Percentiles rank a stretch among this genome's conserved stretches.
phyloP scores from a whole-genome alignment of 768 basidiomycete genomes.

The Leccinum incarnatum region DNA sequence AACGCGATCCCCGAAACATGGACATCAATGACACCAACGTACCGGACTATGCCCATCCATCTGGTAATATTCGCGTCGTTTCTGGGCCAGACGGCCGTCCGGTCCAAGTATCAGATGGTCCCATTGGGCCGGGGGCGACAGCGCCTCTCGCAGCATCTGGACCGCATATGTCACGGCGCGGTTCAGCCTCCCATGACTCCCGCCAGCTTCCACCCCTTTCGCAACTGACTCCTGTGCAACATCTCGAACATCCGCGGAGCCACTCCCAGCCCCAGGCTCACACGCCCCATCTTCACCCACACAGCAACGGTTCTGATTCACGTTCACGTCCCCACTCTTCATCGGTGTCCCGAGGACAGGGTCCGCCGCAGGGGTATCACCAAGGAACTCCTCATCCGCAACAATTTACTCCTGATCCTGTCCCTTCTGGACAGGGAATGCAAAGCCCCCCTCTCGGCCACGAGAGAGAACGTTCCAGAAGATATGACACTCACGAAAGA shows the following conservation, averaged over 20 bases:
- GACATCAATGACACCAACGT: conserved; percentile 48
- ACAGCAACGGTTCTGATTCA: conserved; percentile 41
- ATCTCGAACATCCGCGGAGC: conserved; percentile 33
- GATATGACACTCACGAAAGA: conserved; percentile 47
- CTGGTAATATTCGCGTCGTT: conserved; percentile 46
- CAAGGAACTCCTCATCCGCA: conserved; percentile 41
- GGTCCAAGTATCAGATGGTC: conserved; percentile 48
- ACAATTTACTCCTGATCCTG: conserved; percentile 46
- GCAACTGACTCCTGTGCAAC: conserved; percentile 45
- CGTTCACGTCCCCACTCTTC: conserved; percentile 51
- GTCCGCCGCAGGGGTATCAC: conserved; percentile 30
- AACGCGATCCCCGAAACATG: conserved; percentile 40
- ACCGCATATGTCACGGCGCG: conserved; percentile 43
- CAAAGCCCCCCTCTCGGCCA: conserved; percentile 49
- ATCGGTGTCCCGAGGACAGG: conserved; percentile 49
- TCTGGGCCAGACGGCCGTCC: conserved; percentile 50
- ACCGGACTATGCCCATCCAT: conserved; percentile 49
- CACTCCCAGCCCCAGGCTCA: conserved; percentile 36
- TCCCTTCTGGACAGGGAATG: conserved; percentile 43
- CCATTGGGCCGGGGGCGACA: conserved; percentile 39
- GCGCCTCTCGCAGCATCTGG: conserved; percentile 38
- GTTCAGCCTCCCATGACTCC: conserved; percentile 42
- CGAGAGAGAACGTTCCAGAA: conserved; percentile 44
- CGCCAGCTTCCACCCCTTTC: conserved; percentile 51
- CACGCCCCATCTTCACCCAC: conserved; percentile 42